Evolutionary conservation across 192 early-diverging fungal species (phyloP), one percentile per base, ranked within the genome.

Genomic region (Mortierella alpina): DNA sequence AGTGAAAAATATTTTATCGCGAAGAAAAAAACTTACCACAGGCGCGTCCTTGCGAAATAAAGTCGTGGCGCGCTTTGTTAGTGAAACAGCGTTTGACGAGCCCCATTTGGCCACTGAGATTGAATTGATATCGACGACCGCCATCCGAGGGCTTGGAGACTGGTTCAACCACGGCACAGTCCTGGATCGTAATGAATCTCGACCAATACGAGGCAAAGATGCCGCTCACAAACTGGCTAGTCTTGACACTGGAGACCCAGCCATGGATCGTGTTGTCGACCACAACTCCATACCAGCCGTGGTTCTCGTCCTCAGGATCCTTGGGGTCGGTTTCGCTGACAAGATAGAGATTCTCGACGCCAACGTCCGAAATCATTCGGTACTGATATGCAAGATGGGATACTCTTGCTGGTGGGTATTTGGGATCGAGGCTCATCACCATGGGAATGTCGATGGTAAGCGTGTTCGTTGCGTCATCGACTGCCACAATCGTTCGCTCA

Each of bases 21-120:
- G 31, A 31, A 31, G 31, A 31, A 31, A 31, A 31, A 3, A 31
- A 31, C 31, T 50, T 67, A 74, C 79, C 81, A 49, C 81, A 77
- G 14, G 72, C 68, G 17, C 73, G 62, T 15, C 73, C 73, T 22
- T 68, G 55, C 7, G 81, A 68, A 61, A 72, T 63, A 56, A 83
- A 77, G 42, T 83, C 81, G 44, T 75, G 73, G 1, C 73, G 81
- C 31, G 73, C 81, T 48, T 75, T 66, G 63, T 64, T 75, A 9
- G 70, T 72, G 58, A 75, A 77, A 31, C 73, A 83, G 0, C 77
- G 77, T 44, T 80, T 80, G 42, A 80, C 77, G 51, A 80, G 77
- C 9, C 77, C 77, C 60, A 63, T 80, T 54, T 80, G 77, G 4
- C 77, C 77, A 42, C 77, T 72, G 44, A 80, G 64, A 31, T 80